Conservation (phyloP, 2,329 filamentous ascomycete genomes). For the Talaromyces sp. region DNA sequence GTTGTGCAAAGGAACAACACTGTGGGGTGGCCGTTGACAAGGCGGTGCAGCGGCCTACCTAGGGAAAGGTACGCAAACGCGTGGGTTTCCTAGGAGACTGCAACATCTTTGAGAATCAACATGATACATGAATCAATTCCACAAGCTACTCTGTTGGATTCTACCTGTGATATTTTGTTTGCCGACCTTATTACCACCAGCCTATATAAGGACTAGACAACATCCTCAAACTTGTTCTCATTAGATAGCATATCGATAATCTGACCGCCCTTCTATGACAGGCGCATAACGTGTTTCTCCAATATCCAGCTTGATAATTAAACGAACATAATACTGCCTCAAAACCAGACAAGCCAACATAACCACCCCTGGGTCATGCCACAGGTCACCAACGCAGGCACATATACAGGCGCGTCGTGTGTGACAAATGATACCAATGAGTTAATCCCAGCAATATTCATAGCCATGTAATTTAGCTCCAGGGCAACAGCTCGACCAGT, state of each 20-base stretch:
- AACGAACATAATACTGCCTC: background rate
- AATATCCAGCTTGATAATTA: background rate
- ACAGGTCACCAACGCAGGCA: slow-evolving; percentile 3
- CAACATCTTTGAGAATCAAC: too few relatives aligned
- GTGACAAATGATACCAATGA: background rate
- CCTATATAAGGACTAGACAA: too few relatives aligned
- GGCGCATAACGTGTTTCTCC: background rate
- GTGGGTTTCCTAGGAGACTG: too few relatives aligned
- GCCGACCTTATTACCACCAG: too few relatives aligned
- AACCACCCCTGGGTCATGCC: slow-evolving; percentile 2
- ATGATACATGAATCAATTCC: too few relatives aligned
- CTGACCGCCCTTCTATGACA: background rate
- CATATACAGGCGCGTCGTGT: slow-evolving; percentile 7
- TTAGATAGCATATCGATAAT: background rate
- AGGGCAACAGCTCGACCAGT: slow-evolving; percentile 3
- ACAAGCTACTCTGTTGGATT: too few relatives aligned
- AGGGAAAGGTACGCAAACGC: too few relatives aligned
- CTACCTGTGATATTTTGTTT: too few relatives aligned
- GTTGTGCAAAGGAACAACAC: too few relatives aligned
- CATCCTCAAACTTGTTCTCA: background rate
- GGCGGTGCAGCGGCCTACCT: too few relatives aligned
- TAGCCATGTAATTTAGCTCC: slow-evolving; percentile 2
- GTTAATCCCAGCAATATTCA: background rate
- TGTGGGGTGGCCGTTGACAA: too few relatives aligned
- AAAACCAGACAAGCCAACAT: background rate